Base-by-base conservation (phyloP, 257 asterid genomes). In the Petunia axillaris region DNA sequence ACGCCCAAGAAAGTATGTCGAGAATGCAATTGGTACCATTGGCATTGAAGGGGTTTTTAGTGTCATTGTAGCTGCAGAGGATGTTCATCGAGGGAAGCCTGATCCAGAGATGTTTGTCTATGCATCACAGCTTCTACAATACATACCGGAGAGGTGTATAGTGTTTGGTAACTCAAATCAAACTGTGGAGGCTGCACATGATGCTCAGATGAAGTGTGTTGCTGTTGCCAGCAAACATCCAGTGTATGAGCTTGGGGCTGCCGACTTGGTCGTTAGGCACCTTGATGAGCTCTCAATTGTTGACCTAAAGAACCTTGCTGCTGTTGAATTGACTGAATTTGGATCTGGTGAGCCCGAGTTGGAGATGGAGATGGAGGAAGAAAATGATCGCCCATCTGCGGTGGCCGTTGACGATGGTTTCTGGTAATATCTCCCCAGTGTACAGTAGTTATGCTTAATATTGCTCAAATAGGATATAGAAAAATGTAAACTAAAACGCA, bases 141-240 rank as follows among this genome's bases (percentile, higher is more conserved):
- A 89, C 87, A 85, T 92, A 63, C 99, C 99, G 0, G 98, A 95
- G 82, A 82, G 99, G 64, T 92, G 96, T 63, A 89, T 95, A 58
- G 99, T 95, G 52, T 93, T 95, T 64, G 99, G 99, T 2, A 95
- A 93, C 85, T 95, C 99, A 3, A 93, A 95, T 80, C 93, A 46
- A 13, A 95, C 99, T 0, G 93, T 95, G 38, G 99, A 95, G 89
- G 99, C 98, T 48, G 98, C 99, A 6, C 98, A 92, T 37, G 99
- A 95, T 88, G 98, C 98, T 3, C 84, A 87, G 68, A 95, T 95
- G 99, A 95, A 93, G 81, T 95, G 98, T 46, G 97, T 92, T 13
- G 98, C 97, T 1, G 95, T 92, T 84, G 97, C 99, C 14, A 93
- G 99, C 80, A 92, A 93, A 58, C 98, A 93, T 81, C 97, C 94